These are phyloP conservation scores for Boeremia lycopersici DNA, from an alignment of 2,329 filamentous ascomycete genomes.

Conservation along the genomic window DNA sequence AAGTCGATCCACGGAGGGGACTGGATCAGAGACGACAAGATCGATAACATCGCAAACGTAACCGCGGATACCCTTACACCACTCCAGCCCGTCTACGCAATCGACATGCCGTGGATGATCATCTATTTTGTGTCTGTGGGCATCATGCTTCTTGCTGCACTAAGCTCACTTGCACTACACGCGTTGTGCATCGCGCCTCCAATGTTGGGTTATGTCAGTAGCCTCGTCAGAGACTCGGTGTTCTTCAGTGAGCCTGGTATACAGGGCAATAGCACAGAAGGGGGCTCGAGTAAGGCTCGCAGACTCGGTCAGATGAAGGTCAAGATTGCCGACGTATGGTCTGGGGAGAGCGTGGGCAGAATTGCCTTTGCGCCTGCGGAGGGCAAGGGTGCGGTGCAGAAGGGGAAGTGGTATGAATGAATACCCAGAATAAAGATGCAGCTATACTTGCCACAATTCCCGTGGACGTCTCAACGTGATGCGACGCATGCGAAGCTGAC, in stretches of 20 bases:
- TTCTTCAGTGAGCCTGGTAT: slow-evolving; percentile 13
- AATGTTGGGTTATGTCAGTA: slow-evolving; percentile 13
- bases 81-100: slow-evolving; percentile 6
- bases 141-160: slow-evolving; percentile 17
- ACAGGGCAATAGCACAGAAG: slow-evolving; percentile 8
- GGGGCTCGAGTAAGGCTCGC: slow-evolving; percentile 4
- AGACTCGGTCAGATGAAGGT: slow-evolving; percentile 11
- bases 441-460: background rate
- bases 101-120: slow-evolving; percentile 6
- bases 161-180: slow-evolving; percentile 15
- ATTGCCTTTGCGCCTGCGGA: slow-evolving; percentile 19
- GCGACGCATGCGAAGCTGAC: background rate
- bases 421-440: background rate
- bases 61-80: background rate
- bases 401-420: slow-evolving; percentile 15
- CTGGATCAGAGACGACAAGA: background rate
- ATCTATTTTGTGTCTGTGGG: slow-evolving; percentile 14
- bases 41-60: background rate
- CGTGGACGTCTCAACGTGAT: background rate
- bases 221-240: slow-evolving; percentile 14
- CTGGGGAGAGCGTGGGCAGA: slow-evolving; percentile 3
- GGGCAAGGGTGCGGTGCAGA: slow-evolving; percentile 5
- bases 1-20: background rate
- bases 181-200: slow-evolving; percentile 9
- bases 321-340: slow-evolving; percentile 14